Evolutionary conservation across 306 rosid genomes (phyloP).

Genomic region (Vigna nakashimae): DNA sequence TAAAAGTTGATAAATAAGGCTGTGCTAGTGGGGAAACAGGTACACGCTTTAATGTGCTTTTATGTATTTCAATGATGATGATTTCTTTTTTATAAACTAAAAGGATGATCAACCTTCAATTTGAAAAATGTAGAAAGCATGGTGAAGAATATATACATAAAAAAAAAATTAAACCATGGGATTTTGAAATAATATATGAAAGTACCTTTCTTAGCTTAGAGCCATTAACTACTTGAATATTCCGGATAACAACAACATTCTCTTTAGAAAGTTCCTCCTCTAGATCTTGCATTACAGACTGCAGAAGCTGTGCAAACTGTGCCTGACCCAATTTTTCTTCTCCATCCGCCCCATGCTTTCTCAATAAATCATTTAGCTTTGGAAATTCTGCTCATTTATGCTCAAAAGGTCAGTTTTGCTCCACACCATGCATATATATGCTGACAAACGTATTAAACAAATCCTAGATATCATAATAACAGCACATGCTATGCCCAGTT

Average conservation of each 20-base stretch:
- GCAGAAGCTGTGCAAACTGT: conserved; percentile 92
- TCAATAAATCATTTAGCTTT: conserved; percentile 69
- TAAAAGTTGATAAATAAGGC: conserved; percentile 23
- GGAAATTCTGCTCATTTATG: conserved; percentile 74
- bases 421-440: conserved; percentile 16
- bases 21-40: conserved; percentile 9
- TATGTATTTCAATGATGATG: not conserved
- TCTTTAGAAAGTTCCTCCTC: conserved; percentile 73
- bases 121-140: conserved; percentile 25
- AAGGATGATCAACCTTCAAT: conserved; percentile 11
- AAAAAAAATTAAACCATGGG: conserved; percentile 11
- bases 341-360: conserved; percentile 71
- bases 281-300: conserved; percentile 82
- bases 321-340: conserved; percentile 91
- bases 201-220: conserved; percentile 82
- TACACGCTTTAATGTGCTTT: not conserved
- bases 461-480: not conserved
- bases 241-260: conserved; percentile 61
- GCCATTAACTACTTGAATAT: conserved; percentile 69
- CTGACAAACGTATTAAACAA: conserved; percentile 1
- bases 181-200: not conserved
- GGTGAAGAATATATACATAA: not conserved
- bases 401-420: conserved; percentile 36
- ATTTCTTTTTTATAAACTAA: conserved; percentile 27
- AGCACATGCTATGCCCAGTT: conserved; percentile 26